Evolutionary conservation across 1,139 yeast genomes (phyloP).

Genomic region (Nakaseomyces bracarensis): DNA sequence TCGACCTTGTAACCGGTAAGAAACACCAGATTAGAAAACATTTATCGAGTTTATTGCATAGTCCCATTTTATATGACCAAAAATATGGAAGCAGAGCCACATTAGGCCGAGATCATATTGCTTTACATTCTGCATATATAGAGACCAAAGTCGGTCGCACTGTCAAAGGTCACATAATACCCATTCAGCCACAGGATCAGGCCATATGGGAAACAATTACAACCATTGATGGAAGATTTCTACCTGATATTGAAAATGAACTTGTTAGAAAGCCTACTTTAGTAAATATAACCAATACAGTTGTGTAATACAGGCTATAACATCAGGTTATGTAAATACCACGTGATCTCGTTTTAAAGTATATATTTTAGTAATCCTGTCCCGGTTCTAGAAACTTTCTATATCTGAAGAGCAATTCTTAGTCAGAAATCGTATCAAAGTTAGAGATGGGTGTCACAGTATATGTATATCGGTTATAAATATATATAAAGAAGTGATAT

Average conservation of each 20-base stretch:
- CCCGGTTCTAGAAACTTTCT: background rate
- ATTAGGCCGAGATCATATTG: constrained; percentile 22
- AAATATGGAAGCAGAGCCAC: constrained; percentile 25
- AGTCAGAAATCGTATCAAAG: background rate
- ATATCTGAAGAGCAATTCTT: too few relatives aligned
- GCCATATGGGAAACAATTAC: background rate
- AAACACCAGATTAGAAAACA: constrained; percentile 42
- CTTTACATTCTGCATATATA: constrained; percentile 30
- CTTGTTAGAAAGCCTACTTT: background rate
- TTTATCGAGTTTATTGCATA: constrained; percentile 18
- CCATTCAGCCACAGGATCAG: constrained; percentile 7
- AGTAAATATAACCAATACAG: background rate
- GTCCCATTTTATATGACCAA: constrained; percentile 29
- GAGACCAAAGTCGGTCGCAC: constrained; percentile 24
- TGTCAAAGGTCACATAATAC: constrained; percentile 17
- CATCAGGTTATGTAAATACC: background rate
- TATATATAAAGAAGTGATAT: too few relatives aligned
- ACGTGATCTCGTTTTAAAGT: background rate
- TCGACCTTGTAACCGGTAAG: constrained; percentile 38
- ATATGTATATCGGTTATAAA: too few relatives aligned
- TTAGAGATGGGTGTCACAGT: too few relatives aligned
- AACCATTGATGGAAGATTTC: background rate
- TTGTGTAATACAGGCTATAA: too few relatives aligned
- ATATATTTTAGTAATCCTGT: background rate
- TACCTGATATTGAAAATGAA: background rate